phyloP scores from a whole-genome alignment of 148 eudicot genomes.

The Rhododendron ovatum region DNA sequence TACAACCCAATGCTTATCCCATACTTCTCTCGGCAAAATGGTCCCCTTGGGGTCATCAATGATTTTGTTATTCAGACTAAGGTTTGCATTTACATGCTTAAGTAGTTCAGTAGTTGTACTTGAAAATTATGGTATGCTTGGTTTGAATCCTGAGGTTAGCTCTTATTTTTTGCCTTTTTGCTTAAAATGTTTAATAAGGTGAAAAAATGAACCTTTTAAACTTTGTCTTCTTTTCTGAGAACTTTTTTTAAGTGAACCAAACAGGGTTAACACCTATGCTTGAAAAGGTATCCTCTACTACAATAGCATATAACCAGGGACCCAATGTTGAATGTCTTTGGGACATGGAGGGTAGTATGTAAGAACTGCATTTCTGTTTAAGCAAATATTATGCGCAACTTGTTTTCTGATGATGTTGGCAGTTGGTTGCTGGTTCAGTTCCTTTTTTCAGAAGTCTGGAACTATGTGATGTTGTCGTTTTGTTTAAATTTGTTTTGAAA shows the following conservation, averaged over 20 bases:
- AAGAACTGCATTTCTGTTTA: background rate
- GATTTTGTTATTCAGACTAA: background rate
- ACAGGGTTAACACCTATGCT: background rate
- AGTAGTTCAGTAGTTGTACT: background rate
- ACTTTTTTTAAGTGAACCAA: background rate
- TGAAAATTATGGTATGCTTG: background rate
- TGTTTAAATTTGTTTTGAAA: background rate
- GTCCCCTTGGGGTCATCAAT: background rate
- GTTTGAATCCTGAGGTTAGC: background rate
- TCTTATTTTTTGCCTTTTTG: background rate
- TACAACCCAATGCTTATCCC: background rate
- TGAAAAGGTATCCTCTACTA: background rate
- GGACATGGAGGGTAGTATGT: background rate
- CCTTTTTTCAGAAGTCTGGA: background rate
- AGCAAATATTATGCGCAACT: background rate
- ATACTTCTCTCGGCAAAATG: background rate
- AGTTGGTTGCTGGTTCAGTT: background rate
- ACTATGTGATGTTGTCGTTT: background rate
- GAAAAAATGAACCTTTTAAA: background rate
- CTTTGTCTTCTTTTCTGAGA: background rate
- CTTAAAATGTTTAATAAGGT: background rate
- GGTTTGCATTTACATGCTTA: background rate
- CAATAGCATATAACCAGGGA: background rate
- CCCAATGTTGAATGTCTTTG: background rate
- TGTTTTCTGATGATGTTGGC: background rate